These are phyloP conservation scores for Fusarium sp. DNA, from an alignment of 2,329 filamentous ascomycete genomes.

Conservation along the genomic window DNA sequence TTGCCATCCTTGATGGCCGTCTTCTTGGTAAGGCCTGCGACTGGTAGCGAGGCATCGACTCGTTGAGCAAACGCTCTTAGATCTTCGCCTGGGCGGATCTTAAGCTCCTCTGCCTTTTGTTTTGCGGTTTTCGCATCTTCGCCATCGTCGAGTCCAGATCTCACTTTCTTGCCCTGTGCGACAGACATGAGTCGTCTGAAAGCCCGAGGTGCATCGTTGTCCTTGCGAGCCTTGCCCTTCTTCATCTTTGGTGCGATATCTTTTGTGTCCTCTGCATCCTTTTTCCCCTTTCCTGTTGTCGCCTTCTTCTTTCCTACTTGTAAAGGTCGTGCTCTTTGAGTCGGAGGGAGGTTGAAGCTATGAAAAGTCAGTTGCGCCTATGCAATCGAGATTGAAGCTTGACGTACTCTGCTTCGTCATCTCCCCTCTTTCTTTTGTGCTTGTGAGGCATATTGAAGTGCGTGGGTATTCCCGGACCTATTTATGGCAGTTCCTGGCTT, in stretches of 20 bases:
- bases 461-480: accelerated
- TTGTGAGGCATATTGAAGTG: slow-evolving; percentile 78
- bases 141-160: slow-evolving; percentile 78
- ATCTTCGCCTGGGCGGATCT: slow-evolving; percentile 83
- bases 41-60: slow-evolving; percentile 83
- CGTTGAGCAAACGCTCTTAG: slow-evolving; percentile 82
- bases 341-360: slow-evolving; percentile 61
- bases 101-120: slow-evolving; percentile 54
- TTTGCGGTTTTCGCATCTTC: slow-evolving; percentile 38
- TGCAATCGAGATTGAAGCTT: not conserved
- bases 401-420: slow-evolving; percentile 48
- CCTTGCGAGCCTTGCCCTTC: slow-evolving; percentile 54
- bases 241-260: slow-evolving; percentile 44
- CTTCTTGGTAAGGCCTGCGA: slow-evolving; percentile 74
- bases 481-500: accelerated
- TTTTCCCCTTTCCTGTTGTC: slow-evolving; percentile 36
- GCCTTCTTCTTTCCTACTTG: slow-evolving; percentile 51
- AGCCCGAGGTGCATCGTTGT: slow-evolving; percentile 86
- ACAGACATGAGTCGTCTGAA: slow-evolving; percentile 87
- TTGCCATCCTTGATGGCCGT: slow-evolving; percentile 64
- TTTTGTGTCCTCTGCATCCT: slow-evolving; percentile 6
- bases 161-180: slow-evolving; percentile 65
- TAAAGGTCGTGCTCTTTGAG: slow-evolving; percentile 59
- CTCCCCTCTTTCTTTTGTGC: slow-evolving; percentile 73
- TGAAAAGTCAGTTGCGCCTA: slow-evolving; percentile 20